Evolutionary conservation across 352 stramenopile species (phyloP), one percentile per base, ranked within the genome.

Genomic region (Phytophthora capsici): DNA sequence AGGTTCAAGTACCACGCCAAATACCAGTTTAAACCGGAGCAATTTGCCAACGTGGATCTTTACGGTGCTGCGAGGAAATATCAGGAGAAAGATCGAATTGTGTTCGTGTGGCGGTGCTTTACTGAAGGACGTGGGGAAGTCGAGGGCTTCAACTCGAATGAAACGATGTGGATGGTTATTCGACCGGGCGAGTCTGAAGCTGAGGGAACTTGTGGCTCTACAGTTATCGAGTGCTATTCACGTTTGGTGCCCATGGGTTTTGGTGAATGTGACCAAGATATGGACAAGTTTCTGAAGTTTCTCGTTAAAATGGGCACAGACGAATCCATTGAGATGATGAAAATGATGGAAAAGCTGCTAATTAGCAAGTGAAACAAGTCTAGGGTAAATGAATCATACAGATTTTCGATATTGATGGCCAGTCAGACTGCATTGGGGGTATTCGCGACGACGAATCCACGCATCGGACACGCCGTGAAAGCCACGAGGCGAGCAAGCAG

Each of bases 1-100:
- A 63, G 57, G 0, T 50, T 67, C 28, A 80, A 74, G 26, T 80
- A 71, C 32, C 25, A 44, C 3, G 13, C 58, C 0, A 68, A 69
- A 10, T 75, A 67, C n/a, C 28, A 51, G 4, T 17, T 54, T 3
- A 40, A 34, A 1, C 25, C 37, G 22, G 48, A 36, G 6, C 14
- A 41, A 3, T 38, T 5, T 17, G 62, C 49, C 2, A 30, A 26
- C 0, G 41, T 75, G 9, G 47, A 52, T 1, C 54, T 54, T 28
- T 28, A 54, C 19, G 47, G 47, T 6, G 17, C 9, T 14, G 12
- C 30, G 3, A 43, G 6, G 7, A 28, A 14, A 22, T 43, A 14
- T 12, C 47, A 4, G 19, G 28, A 43, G 20, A 43, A 43, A 6
- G 47, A 43, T 20, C 47, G 47, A 8, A 14, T 26, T 26, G 16